phyloP scores from a whole-genome alignment of 2,329 filamentous ascomycete genomes.

The Aspergillus puulaauensis region DNA sequence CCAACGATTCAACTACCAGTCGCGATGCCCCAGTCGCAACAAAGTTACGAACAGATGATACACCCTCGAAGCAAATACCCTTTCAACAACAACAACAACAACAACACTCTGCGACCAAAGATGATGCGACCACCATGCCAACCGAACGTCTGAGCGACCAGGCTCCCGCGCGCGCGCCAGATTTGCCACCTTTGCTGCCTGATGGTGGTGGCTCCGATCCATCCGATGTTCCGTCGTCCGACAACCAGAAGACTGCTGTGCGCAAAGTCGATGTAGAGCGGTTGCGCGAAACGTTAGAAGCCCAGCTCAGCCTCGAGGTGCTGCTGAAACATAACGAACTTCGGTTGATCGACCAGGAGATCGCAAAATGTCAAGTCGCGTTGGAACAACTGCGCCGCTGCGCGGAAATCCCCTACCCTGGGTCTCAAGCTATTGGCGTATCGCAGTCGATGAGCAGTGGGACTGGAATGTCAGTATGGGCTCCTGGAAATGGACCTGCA shows the following conservation, averaged over 20 bases:
- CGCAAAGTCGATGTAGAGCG: conserved; percentile 41
- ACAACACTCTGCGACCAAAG: neutral
- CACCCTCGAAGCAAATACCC: conserved; percentile 13
- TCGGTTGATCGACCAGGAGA: conserved; percentile 89
- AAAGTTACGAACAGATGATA: conserved; percentile 32
- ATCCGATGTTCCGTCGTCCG: conserved; percentile 8
- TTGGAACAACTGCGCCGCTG: conserved; percentile 92
- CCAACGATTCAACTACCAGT: conserved; percentile 38
- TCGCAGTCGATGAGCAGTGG: conserved; percentile 71
- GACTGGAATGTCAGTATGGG: conserved; percentile 67
- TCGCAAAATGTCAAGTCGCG: conserved; percentile 91
- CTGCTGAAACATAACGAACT: conserved; percentile 92
- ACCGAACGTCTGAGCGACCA: conserved; percentile 13
- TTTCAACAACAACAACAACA: neutral
- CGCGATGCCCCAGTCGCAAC: conserved; percentile 30
- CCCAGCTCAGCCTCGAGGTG: conserved; percentile 88
- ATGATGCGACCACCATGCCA: conserved; percentile 13
- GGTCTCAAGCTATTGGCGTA: conserved; percentile 58
- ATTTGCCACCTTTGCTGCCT: conserved; percentile 1
- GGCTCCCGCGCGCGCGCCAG: conserved; percentile 5
- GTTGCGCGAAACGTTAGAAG: conserved; percentile 72
- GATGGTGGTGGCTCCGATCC: conserved; percentile 5
- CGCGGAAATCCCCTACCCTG: conserved; percentile 86
- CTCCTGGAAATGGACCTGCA: conserved; percentile 61
- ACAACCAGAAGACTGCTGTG: conserved; percentile 19